A percentile compares a stretch with the other conserved stretches of the same genome.
Conservation (phyloP, 2,329 filamentous ascomycete species). For the Xylariaceae sp. region DNA sequence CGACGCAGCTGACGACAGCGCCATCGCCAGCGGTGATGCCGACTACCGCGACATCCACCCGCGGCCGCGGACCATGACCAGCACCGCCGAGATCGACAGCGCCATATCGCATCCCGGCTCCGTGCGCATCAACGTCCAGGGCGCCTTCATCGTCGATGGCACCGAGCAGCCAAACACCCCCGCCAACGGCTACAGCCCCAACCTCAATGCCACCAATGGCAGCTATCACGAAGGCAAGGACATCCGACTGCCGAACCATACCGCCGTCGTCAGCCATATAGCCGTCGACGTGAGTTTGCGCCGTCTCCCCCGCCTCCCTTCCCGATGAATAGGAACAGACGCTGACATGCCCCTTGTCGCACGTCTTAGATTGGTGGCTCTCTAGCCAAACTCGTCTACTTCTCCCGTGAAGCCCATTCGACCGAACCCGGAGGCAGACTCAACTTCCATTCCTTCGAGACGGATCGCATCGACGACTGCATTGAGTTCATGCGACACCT, state of each 20-base stretch:
- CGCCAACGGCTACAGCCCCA: slow-evolving; percentile 35
- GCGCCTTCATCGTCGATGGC: slow-evolving; percentile 89
- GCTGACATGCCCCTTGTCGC: slow-evolving; percentile 4
- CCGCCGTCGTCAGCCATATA: slow-evolving; percentile 90
- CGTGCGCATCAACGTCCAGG: slow-evolving; percentile 93
- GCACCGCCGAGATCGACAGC: slow-evolving; percentile 55
- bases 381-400: slow-evolving; percentile 94
- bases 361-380: slow-evolving; percentile 79
- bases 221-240: slow-evolving; percentile 72
- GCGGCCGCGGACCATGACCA: slow-evolving; percentile 41
- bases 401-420: slow-evolving; percentile 79
- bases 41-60: slow-evolving; percentile 14
- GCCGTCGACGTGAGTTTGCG: slow-evolving; percentile 76
- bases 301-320: slow-evolving; percentile 9
- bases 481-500: slow-evolving; percentile 86
- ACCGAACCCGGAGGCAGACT: slow-evolving; percentile 80
- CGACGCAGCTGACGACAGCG: slow-evolving; percentile 21
- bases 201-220: slow-evolving; percentile 26
- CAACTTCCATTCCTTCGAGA: slow-evolving; percentile 96
- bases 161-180: slow-evolving; percentile 60
- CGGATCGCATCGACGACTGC: slow-evolving; percentile 87
- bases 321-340: background rate
- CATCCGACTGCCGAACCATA: slow-evolving; percentile 95
- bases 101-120: slow-evolving; percentile 61
- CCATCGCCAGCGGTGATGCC: slow-evolving; percentile 18